Conservation (phyloP, 1,284 basidiomycete genomes). For the Flammula alnicola region DNA sequence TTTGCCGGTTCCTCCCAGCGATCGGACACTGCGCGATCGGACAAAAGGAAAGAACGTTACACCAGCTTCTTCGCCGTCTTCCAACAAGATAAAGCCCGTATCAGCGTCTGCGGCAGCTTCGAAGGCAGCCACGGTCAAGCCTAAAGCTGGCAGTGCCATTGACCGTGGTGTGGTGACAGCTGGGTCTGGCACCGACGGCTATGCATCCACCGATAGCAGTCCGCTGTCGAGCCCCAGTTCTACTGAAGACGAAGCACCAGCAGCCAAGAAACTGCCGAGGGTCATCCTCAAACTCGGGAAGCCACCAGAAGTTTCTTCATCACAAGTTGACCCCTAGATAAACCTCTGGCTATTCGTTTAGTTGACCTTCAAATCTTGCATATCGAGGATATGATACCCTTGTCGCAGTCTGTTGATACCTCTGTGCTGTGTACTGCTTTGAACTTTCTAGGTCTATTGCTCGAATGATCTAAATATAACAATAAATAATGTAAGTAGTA, state of each 20-base stretch:
- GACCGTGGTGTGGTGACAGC: neutral
- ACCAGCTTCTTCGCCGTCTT: conserved; percentile 17
- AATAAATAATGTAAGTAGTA: conserved; percentile 14
- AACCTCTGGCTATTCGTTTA: too few relatives aligned
- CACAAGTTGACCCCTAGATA: too few relatives aligned
- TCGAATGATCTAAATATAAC: conserved; percentile 3
- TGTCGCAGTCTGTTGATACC: neutral
- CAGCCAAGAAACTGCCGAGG: conserved; percentile 52
- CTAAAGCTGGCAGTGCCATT: neutral
- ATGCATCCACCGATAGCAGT: conserved; percentile 13
- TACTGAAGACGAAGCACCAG: conserved; percentile 23
- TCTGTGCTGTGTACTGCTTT: neutral
- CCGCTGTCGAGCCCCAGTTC: conserved; percentile 24
- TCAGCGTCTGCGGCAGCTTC: conserved; percentile 12
- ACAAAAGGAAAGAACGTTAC: conserved; percentile 32
- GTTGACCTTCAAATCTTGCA: neutral
- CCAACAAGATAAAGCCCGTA: conserved; percentile 21
- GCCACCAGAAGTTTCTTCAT: conserved; percentile 16
- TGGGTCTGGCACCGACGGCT: conserved; percentile 1
- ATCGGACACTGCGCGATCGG: conserved; percentile 63
- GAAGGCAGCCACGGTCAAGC: neutral
- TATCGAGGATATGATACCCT: neutral
- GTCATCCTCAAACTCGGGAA: conserved; percentile 57
- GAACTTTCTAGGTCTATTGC: neutral
- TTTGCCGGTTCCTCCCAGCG: conserved; percentile 39